Evolutionary conservation across 2,329 filamentous ascomycete genomes (phyloP).

Genomic region (Chaetomium olivaceum): DNA sequence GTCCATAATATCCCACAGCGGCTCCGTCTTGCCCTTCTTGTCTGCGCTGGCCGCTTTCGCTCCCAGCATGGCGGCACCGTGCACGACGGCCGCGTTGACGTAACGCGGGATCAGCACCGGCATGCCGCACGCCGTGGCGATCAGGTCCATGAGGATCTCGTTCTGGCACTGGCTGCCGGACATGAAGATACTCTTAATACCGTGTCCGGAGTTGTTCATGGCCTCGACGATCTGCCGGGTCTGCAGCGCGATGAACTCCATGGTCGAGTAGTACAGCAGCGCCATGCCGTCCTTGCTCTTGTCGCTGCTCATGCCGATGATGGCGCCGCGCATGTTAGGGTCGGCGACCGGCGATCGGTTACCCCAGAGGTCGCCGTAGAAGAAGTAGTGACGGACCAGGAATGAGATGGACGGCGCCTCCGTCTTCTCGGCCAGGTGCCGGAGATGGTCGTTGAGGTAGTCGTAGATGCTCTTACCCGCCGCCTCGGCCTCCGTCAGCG

Average conservation of each 20-base stretch:
- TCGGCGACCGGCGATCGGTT: constrained; percentile 95
- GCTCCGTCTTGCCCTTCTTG: constrained; percentile 74
- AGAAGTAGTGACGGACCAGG: constrained; percentile 91
- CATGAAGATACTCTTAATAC: constrained; percentile 95
- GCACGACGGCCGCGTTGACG: constrained; percentile 91
- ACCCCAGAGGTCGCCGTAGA: constrained; percentile 96
- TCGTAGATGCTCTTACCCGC: constrained; percentile 91
- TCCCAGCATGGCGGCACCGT: constrained; percentile 97
- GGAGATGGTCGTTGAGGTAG: constrained; percentile 85
- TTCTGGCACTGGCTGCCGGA: constrained; percentile 98
- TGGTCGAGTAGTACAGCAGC: constrained; percentile 89
- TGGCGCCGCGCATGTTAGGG: constrained; percentile 84
- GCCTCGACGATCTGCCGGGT: constrained; percentile 92
- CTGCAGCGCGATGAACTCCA: constrained; percentile 98
- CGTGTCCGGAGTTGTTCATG: constrained; percentile 89
- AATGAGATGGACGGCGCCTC: constrained; percentile 78
- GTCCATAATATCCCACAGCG: constrained; percentile 96
- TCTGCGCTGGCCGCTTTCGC: constrained; percentile 92
- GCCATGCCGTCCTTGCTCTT: constrained; percentile 85
- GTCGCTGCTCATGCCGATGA: constrained; percentile 85
- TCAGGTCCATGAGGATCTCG: constrained; percentile 82
- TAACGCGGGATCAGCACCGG: constrained; percentile 92
- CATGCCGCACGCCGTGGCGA: constrained; percentile 88
- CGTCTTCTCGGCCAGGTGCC: constrained; percentile 68
- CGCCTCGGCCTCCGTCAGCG: constrained; percentile 74